Evolutionary conservation across 2,329 filamentous ascomycete species (phyloP).

Genomic region (Calonectria crousiana): DNA sequence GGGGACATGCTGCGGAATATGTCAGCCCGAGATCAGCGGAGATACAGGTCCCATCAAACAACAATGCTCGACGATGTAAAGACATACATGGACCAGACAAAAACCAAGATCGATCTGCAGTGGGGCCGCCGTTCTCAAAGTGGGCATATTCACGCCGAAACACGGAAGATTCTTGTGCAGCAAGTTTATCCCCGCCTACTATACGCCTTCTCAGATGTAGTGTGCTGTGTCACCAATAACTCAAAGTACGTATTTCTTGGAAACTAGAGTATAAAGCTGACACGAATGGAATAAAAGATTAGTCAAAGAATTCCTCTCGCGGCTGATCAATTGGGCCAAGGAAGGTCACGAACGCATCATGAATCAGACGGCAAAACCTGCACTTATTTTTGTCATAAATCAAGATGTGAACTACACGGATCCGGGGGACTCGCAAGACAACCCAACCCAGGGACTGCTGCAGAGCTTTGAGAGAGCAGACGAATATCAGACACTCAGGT

Average conservation of each 20-base stretch:
- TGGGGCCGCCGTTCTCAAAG: background rate
- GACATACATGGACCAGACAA: too few relatives aligned
- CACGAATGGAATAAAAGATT: background rate
- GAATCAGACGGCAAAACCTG: conserved; percentile 17
- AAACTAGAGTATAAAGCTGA: background rate
- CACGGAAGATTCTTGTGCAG: conserved; percentile 11
- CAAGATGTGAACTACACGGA: background rate
- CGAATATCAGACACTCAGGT: background rate
- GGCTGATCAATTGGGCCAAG: conserved; percentile 27
- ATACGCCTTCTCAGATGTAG: conserved; percentile 26
- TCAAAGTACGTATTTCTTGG: conserved; percentile 11
- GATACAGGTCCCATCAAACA: too few relatives aligned
- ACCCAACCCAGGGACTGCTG: background rate
- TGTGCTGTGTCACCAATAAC: conserved; percentile 30
- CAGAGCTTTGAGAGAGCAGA: background rate
- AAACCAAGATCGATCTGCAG: too few relatives aligned
- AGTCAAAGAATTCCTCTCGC: background rate
- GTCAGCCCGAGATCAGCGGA: too few relatives aligned
- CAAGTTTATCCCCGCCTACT: conserved; percentile 27
- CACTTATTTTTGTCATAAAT: conserved; percentile 28
- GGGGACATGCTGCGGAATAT: too few relatives aligned
- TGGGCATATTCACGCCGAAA: background rate
- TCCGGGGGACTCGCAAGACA: background rate
- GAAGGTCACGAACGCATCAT: conserved; percentile 26
- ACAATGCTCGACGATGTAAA: too few relatives aligned